Base-by-base conservation (phyloP, 169 alveolate species). In the Perkinsus chesapeaki region DNA sequence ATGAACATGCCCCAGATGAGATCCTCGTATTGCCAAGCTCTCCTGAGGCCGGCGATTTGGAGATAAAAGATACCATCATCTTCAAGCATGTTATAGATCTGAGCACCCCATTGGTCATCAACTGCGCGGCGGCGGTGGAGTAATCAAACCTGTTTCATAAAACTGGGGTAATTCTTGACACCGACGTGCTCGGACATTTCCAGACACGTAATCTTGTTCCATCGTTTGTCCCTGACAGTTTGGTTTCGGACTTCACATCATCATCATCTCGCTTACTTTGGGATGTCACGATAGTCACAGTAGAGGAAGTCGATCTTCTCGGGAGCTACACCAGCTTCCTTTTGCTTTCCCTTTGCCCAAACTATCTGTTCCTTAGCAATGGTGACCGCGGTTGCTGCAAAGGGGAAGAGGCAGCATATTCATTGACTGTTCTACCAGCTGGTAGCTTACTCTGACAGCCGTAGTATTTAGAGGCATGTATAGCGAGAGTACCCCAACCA, bases 161-260 rank as follows among this genome's bases (percentile, higher is more conserved):
- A 39, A 16, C 5, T 38, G 39, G 27, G 93, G 92, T 39, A 92
- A 48, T 92, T 73, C 36, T 73, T 39, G 91, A 92, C 48, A 5
- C 93, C 93, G 36, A 92, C 47, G 92, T 92, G 93, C 38, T 92
- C 93, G 90, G 92, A 34, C 93, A 92, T 92, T 27, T 92, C 93
- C 60, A 92, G 37, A 39, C 93, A 39, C 38, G 93, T 92, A 7
- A 39, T 92, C 72, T 47, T 47, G 72, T 47, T 19, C 72, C 72
- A 47, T 10, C 19, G 19, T 19, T 47, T 47, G 72, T 47, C 19
- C 72, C 72, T 47, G 72, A 10, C n/a, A n/a, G n/a, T n/a, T n/a
- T n/a, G n/a, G n/a, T n/a, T n/a, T n/a, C n/a, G n/a, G n/a, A n/a
- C n/a, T n/a, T n/a, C n/a, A 47, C 72, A 47, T 19, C 9, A 19